Conservation (phyloP, 495 filamentous ascomycete genomes). For the Hyphodiscus hymeniophilus region DNA sequence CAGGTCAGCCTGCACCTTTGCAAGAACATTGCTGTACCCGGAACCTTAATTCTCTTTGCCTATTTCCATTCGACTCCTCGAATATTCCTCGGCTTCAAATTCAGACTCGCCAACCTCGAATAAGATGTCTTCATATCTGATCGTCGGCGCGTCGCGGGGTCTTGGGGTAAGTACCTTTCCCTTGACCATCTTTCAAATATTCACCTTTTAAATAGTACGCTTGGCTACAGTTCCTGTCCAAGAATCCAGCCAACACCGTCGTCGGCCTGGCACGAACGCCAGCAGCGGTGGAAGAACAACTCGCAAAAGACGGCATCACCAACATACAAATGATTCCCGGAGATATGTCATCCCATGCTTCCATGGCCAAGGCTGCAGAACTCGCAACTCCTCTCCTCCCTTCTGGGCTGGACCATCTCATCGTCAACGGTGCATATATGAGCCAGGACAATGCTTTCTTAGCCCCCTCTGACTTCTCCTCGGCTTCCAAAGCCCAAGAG, state of each 20-base stretch:
- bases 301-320: conserved; percentile 18
- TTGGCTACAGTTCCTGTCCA: conserved; percentile 25
- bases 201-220: conserved; percentile 24
- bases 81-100: not conserved
- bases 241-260: conserved; percentile 12
- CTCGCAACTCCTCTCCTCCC: conserved; percentile 20
- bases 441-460: conserved; percentile 5
- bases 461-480: not conserved
- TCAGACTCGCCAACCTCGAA: too few relatives aligned
- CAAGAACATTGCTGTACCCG: not conserved
- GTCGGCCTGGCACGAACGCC: conserved; percentile 23
- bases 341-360: conserved; percentile 31
- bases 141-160: conserved; percentile 31
- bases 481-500: not conserved
- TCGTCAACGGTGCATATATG: conserved; percentile 33
- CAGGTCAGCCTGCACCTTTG: too few relatives aligned
- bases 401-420: conserved; percentile 34
- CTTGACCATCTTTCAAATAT: not conserved
- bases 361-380: conserved; percentile 25
- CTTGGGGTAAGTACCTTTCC: conserved; percentile 25
- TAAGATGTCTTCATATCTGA: conserved; percentile 29
- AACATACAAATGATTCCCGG: conserved; percentile 28
- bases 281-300: conserved; percentile 19
- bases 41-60: not conserved
- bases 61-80: not conserved